Conservation (phyloP, 2,329 filamentous ascomycete genomes). For the Lecanosticta acicola region DNA sequence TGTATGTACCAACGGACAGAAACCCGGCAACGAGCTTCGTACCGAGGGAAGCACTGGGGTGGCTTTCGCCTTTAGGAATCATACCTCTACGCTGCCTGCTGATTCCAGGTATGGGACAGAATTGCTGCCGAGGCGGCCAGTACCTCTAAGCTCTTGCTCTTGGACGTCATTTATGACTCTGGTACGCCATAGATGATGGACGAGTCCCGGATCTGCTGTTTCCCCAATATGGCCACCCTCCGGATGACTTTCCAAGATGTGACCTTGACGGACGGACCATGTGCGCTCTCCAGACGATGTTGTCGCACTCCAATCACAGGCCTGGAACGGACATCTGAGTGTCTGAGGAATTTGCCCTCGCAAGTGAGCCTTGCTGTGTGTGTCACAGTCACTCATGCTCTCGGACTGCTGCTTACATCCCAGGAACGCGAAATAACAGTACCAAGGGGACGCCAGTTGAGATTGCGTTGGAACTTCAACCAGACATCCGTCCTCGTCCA, state of each 20-base stretch:
- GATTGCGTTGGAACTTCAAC: not conserved
- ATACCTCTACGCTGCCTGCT: constrained; percentile 1
- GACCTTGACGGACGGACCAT: constrained; percentile 14
- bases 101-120: constrained; percentile 7
- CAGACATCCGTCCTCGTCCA: not conserved
- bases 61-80: not conserved
- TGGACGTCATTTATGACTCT: constrained; percentile 12
- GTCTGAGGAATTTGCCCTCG: constrained; percentile 11
- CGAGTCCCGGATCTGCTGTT: constrained; percentile 4
- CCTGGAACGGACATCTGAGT: constrained; percentile 16
- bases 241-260: constrained; percentile 10
- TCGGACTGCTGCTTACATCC: constrained; percentile 11
- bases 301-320: constrained; percentile 7
- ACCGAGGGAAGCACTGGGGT: not conserved
- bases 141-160: constrained; percentile 15
- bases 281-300: constrained; percentile 10
- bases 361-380: constrained; percentile 16
- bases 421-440: constrained; percentile 20
- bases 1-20: too few relatives aligned
- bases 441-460: constrained; percentile 3
- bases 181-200: constrained; percentile 17
- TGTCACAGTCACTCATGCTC: constrained; percentile 12
- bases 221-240: constrained; percentile 1
- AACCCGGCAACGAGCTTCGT: not conserved
- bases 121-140: constrained; percentile 9